A percentile compares a stretch with the other conserved stretches of the same genome.
Evolutionary conservation across 2,329 filamentous ascomycete species (phyloP).

Genomic region (Aschersonia sp.): DNA sequence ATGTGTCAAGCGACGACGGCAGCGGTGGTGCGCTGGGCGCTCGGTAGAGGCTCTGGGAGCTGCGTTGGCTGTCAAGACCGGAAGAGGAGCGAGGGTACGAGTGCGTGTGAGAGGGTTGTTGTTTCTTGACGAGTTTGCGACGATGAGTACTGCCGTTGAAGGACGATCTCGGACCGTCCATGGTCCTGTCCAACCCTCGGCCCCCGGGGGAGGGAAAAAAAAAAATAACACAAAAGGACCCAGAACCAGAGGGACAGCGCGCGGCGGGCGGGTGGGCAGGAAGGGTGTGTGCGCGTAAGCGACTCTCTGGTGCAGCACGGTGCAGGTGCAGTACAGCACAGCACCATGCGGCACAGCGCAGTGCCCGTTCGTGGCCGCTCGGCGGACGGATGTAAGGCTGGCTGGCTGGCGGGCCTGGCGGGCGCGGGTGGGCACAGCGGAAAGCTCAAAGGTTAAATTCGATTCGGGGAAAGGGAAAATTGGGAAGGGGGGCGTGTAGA

Average conservation of each 20-base stretch:
- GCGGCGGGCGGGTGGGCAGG: not conserved
- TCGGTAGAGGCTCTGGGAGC: constrained; percentile 47
- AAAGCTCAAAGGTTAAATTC: not conserved
- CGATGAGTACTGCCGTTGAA: constrained; percentile 35
- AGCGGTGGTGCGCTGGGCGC: constrained; percentile 43
- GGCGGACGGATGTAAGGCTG: not conserved
- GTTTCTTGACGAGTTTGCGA: constrained; percentile 47
- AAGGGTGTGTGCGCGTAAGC: not conserved
- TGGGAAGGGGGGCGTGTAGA: not conserved
- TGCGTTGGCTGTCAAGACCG: constrained; percentile 47
- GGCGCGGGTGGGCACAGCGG: not conserved
- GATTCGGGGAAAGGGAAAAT: too few species aligned
- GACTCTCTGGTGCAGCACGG: not conserved
- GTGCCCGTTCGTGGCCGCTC: not conserved
- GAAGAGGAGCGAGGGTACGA: constrained; percentile 35
- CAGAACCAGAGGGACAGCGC: not conserved
- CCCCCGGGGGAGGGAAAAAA: not conserved
- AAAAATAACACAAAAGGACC: not conserved
- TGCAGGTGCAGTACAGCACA: not conserved
- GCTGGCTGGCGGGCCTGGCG: not conserved
- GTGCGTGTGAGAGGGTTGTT: constrained; percentile 19
- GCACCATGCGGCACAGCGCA: not conserved
- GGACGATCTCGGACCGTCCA: constrained; percentile 30
- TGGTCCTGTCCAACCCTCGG: constrained; percentile 19
- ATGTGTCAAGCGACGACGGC: constrained; percentile 32